Percentiles rank a stretch among this genome's conserved stretches.
Evolutionary conservation across 176 grass and related monocot genomes (phyloP).

Genomic region (Cymbopogon citratus): DNA sequence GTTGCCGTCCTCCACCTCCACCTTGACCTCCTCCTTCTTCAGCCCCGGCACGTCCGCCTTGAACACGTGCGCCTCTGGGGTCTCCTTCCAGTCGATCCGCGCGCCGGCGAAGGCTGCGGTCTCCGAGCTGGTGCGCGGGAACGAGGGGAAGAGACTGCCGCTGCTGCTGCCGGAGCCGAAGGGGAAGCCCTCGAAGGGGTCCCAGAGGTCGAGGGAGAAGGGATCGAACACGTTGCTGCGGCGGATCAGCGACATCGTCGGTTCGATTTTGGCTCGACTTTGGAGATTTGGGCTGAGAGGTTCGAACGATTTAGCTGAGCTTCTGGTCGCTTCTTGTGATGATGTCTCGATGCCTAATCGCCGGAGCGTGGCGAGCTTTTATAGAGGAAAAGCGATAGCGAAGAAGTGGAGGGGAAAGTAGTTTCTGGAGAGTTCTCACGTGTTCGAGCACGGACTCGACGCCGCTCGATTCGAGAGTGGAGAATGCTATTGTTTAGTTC

Average conservation of each 20-base stretch:
- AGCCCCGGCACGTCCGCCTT: slow-evolving; percentile 58
- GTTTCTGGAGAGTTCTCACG: slow-evolving; percentile 29
- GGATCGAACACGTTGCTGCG: slow-evolving; percentile 75
- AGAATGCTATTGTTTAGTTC: too few species aligned
- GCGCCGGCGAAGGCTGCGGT: slow-evolving; percentile 32
- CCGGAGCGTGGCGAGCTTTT: not conserved
- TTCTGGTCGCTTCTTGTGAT: not conserved
- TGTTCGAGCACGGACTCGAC: not conserved
- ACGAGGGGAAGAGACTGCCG: slow-evolving; percentile 37
- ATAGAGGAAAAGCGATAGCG: not conserved
- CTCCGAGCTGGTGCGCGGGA: slow-evolving; percentile 31
- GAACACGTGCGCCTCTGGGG: slow-evolving; percentile 60
- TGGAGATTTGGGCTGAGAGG: not conserved
- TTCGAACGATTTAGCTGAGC: not conserved
- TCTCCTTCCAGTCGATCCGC: slow-evolving; percentile 64
- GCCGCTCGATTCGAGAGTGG: not conserved
- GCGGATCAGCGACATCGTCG: slow-evolving; percentile 49
- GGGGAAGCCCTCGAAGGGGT: slow-evolving; percentile 54
- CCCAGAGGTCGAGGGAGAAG: slow-evolving; percentile 63
- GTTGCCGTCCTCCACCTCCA: slow-evolving; percentile 56
- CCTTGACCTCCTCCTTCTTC: slow-evolving; percentile 67
- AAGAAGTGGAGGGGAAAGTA: not conserved
- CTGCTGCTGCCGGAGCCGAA: slow-evolving; percentile 38
- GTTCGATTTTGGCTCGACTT: not conserved
- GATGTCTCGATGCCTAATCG: not conserved